Evolutionary conservation across 805 yeast genomes (phyloP), one percentile per base, ranked within the genome.

Genomic region (Cyberlindnera meyerae): DNA sequence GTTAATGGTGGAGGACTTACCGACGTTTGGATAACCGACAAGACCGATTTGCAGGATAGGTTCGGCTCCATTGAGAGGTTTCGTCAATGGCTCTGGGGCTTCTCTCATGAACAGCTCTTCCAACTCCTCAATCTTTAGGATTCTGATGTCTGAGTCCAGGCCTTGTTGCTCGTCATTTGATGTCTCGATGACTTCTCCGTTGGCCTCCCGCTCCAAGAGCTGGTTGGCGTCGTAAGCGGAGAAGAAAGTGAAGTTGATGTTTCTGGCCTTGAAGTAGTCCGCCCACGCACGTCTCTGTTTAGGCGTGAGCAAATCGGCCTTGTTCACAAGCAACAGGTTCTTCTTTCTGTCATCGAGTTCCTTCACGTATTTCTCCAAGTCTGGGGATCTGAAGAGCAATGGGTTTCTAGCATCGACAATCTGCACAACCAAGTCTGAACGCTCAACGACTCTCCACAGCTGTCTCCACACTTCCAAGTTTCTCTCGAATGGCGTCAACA

Each of bases 371-470:
- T 62, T 70, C 47, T 85, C 97, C 55, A 86, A 71, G 63, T 93
- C 97, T 18, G 75, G 75, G 2, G 96, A 88, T 57, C 97, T 74
- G 66, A 87, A 93, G 42, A 87, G 68, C 40, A 89, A 63, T 5
- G 98, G 98, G 57, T 86, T 88, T 63, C 98, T 75, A 11, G 97
- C 97, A 65, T 93, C 98, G 20, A 93, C 97, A 66, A 93, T 93
- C 60, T 93, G 98, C 6, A 93, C 97, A 27, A 93, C 77, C 51
- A 93, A 70, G 60, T 90, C 96, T 17, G 93, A 85, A 56, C 97
- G 77, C 61, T 93, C 98, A 17, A 88, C 84, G 29, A 93, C 98
- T 64, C 98, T 76, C 98, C 98, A 93, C 47, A 93, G 68, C 63
- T 93, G 98, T 57, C 93, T 79, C 98, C 98, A 93, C 40, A 93